A percentile compares a stretch with the other conserved stretches of the same genome.
Evolutionary conservation across 768 basidiomycete genomes (phyloP).

Genomic region (Agaricus blazei): DNA sequence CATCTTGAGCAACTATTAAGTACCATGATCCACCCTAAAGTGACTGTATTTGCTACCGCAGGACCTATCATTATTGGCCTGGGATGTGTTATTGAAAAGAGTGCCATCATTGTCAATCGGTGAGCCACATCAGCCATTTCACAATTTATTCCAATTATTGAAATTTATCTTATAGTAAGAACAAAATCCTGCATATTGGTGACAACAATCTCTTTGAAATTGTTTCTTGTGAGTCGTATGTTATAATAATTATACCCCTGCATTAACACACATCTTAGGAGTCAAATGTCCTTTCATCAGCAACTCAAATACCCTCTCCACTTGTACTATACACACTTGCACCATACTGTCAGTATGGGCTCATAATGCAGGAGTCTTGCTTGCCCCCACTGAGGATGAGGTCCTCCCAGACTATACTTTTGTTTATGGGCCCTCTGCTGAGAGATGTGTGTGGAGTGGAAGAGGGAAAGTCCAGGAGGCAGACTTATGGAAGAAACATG

Average conservation of each 20-base stretch:
- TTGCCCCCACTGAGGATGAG: constrained; percentile 78
- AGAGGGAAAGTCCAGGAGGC: constrained; percentile 78
- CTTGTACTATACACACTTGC: too few species aligned
- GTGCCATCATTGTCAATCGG: constrained; percentile 86
- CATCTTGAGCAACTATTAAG: constrained; percentile 32
- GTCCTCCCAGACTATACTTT: constrained; percentile 78
- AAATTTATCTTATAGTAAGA: constrained; percentile 35
- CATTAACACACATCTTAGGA: constrained; percentile 39
- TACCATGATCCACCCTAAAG: constrained; percentile 89
- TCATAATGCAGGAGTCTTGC: constrained; percentile 75
- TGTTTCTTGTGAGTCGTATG: constrained; percentile 67
- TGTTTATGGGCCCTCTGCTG: constrained; percentile 72
- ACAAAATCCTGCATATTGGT: constrained; percentile 89
- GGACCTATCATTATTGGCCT: constrained; percentile 89
- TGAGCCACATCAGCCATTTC: constrained; percentile 18
- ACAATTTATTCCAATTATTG: not conserved
- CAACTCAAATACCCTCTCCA: constrained; percentile 80
- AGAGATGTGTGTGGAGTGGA: constrained; percentile 81
- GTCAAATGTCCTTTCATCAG: constrained; percentile 86
- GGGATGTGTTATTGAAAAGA: constrained; percentile 90
- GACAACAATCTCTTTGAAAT: constrained; percentile 94
- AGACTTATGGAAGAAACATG: constrained; percentile 81
- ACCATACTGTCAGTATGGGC: constrained; percentile 74
- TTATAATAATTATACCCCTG: not conserved
- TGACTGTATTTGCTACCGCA: constrained; percentile 85